Percentiles rank a stretch among this genome's conserved stretches.
These are phyloP conservation scores for Ceratocystis diversiconidia DNA, from an alignment of 2,329 filamentous ascomycete species.

Conservation along the genomic window DNA sequence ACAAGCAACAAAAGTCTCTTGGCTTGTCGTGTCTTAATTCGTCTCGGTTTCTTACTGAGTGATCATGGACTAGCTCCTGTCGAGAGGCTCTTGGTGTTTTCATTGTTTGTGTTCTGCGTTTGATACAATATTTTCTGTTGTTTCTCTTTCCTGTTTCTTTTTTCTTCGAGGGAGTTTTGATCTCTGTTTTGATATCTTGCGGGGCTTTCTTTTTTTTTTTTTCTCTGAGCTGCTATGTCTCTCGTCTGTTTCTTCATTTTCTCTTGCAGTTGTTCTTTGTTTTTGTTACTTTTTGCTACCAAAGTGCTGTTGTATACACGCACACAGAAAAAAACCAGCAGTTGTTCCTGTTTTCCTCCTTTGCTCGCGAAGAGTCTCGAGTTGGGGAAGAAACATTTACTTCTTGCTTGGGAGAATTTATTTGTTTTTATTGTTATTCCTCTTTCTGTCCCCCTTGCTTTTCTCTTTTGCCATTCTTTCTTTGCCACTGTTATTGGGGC, in stretches of 20 bases:
- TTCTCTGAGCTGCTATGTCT: conserved; percentile 2
- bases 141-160: conserved; percentile 22
- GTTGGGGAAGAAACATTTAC: too few species aligned
- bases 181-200: conserved; percentile 20
- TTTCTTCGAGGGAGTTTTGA: conserved; percentile 4
- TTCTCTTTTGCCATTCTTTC: background rate
- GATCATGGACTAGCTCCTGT: too few species aligned
- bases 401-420: conserved; percentile 1
- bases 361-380: background rate
- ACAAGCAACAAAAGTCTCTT: too few species aligned
- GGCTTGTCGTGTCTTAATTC: background rate
- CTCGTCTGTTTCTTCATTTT: background rate
- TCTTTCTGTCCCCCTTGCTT: background rate
- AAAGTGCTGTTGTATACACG: conserved; percentile 1
- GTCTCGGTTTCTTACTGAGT: background rate
- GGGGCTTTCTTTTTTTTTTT: conserved; percentile 8
- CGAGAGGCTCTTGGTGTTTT: conserved; percentile 14
- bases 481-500: background rate
- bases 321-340: conserved; percentile 7
- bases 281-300: conserved; percentile 5
- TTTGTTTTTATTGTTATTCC: conserved; percentile 5
- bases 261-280: background rate
- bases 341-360: background rate
- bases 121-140: conserved; percentile 17
- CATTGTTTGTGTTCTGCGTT: background rate